Base-by-base conservation (phyloP, 179 eudicot species). In the Nepenthes alata region DNA sequence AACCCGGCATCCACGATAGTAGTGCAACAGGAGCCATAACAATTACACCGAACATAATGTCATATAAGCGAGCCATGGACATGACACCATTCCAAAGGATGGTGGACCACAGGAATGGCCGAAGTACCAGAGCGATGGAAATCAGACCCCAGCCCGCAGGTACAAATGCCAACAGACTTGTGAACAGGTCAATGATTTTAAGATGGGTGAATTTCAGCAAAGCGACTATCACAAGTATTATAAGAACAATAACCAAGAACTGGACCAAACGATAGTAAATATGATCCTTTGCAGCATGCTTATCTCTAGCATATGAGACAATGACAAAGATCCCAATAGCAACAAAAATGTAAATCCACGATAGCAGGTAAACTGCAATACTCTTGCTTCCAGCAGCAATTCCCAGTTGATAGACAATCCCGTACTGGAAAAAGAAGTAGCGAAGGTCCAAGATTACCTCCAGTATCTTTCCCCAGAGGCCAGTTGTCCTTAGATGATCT, bases 391-490 rank as follows among this genome's bases (percentile, higher is more conserved):
- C 83, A 64, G 72, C 83, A 44, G 89, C 77, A 68, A 89, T 89
- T 44, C 80, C 76, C 25, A 89, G 67, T 66, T 87, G 91, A 77
- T 89, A 89, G n/a, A 89, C 91, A 38, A 89, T 81, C 50, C 89
- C 95, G 69, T 78, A 89, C 78, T 89, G 97, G 84, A 89, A 89
- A 72, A 87, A 89, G 87, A 89, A 89, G 80, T 74, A 89, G 3
- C 97, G 84, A 47, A 87, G 89, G 76, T 80, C 77, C 56, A 89
- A 64, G 38, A 89, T 72, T 58, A 87, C 78, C 72, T 89, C 95
- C 55, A 81, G 58, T 52, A 87, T 47, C 74, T 85, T 89, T 35
- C 95, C 97, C 91, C 87, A 89, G 6, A 89, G 64, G 60, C 97
- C 95, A 14, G 89, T 89, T 44, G 89, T 85, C 62, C 89, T 85